Conservation (phyloP, 345 rosid genomes). For the Lepidium aucheri region DNA sequence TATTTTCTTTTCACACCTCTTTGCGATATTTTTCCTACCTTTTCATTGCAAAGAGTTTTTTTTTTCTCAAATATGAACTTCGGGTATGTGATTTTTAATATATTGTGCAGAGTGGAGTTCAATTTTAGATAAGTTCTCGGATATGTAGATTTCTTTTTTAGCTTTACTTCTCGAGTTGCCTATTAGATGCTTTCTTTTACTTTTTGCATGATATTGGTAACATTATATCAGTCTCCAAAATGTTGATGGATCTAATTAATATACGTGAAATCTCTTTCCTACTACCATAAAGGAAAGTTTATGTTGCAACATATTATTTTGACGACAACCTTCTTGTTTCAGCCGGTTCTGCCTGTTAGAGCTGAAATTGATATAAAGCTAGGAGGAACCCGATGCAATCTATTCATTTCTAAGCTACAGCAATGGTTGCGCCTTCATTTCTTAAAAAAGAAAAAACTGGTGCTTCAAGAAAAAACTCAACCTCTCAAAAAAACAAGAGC, state of each 20-base stretch:
- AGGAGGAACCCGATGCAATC: constrained; percentile 80
- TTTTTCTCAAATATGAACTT: neutral
- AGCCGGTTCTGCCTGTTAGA: constrained; percentile 70
- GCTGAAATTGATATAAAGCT: constrained; percentile 95
- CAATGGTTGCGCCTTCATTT: constrained; percentile 76
- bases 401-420: constrained; percentile 59
- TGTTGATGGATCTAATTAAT: neutral
- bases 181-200: neutral
- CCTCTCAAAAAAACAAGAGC: constrained; percentile 38
- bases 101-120: neutral
- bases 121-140: neutral
- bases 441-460: constrained; percentile 56
- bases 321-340: constrained; percentile 27
- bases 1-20: neutral
- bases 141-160: neutral
- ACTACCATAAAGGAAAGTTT: neutral
- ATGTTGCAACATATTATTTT: neutral
- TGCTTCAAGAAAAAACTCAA: constrained; percentile 50
- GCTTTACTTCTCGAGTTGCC: neutral
- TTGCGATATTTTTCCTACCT: neutral
- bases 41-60: neutral
- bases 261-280: neutral
- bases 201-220: neutral
- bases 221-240: neutral
- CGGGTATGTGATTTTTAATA: neutral